Percentiles rank a stretch among this genome's conserved stretches.
Evolutionary conservation across 345 rosid species (phyloP).

Genomic region (Xanthoceras sorbifolium): DNA sequence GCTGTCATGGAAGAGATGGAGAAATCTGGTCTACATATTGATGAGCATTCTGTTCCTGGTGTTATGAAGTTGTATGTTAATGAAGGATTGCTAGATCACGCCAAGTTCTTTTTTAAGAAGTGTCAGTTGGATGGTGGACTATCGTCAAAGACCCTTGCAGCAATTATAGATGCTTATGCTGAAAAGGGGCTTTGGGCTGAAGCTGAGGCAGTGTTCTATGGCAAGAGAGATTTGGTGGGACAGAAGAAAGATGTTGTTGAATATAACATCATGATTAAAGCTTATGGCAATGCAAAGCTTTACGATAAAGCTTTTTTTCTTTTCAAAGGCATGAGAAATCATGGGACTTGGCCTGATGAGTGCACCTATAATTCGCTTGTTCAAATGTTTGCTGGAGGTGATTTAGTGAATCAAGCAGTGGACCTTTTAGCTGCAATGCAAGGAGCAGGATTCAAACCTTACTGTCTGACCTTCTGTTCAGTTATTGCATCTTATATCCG

Average conservation of each 20-base stretch:
- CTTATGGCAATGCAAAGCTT: constrained; percentile 81
- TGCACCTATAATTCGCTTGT: constrained; percentile 79
- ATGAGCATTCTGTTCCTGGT: constrained; percentile 79
- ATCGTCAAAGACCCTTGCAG: constrained; percentile 62
- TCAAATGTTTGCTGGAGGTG: constrained; percentile 83
- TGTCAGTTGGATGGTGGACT: constrained; percentile 46
- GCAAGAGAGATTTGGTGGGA: constrained; percentile 46
- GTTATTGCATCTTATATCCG: constrained; percentile 76
- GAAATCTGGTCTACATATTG: constrained; percentile 47
- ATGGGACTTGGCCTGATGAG: constrained; percentile 87
- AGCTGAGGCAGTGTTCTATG: constrained; percentile 66
- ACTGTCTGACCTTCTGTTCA: constrained; percentile 62
- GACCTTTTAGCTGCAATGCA: constrained; percentile 68
- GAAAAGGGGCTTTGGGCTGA: constrained; percentile 82
- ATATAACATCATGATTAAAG: constrained; percentile 87
- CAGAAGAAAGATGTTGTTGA: constrained; percentile 65
- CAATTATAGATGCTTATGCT: constrained; percentile 75
- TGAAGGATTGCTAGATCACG: constrained; percentile 51
- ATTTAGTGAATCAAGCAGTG: constrained; percentile 67
- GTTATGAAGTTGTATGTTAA: constrained; percentile 68
- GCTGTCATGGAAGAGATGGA: constrained; percentile 63
- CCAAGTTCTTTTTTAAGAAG: constrained; percentile 51
- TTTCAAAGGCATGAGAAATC: constrained; percentile 77
- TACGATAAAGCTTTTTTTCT: constrained; percentile 82
- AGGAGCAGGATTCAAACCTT: constrained; percentile 65